Evolutionary conservation across 352 stramenopile species (phyloP).

Genomic region (Globisporangium nagaii): DNA sequence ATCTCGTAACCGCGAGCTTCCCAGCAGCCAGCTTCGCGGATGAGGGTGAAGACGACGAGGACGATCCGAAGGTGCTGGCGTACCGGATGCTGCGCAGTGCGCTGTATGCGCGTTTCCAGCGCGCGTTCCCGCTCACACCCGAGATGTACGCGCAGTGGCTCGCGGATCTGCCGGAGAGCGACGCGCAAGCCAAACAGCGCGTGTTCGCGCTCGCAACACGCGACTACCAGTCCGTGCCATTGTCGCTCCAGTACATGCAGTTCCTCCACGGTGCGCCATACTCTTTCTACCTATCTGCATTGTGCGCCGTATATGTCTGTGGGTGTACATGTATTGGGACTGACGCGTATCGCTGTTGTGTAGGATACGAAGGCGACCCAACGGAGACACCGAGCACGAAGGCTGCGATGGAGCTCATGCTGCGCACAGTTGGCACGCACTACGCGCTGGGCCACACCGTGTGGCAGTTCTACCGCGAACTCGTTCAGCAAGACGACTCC

Average conservation of each 20-base stretch:
- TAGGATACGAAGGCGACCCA: constrained; percentile 5
- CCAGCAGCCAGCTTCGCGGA: constrained; percentile 11
- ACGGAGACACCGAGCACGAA: not conserved
- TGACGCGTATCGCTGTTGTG: not conserved
- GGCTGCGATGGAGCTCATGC: constrained; percentile 23
- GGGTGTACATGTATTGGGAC: too few species aligned
- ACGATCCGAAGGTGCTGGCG: not conserved
- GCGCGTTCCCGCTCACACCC: constrained; percentile 44
- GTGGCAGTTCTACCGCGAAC: constrained; percentile 51
- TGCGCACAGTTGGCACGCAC: constrained; percentile 35
- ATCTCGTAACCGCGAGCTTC: constrained; percentile 28
- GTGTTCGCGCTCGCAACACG: constrained; percentile 32
- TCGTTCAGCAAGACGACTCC: constrained; percentile 9
- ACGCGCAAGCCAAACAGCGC: constrained; percentile 13
- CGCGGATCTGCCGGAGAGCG: constrained; percentile 17
- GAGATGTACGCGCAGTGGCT: constrained; percentile 60
- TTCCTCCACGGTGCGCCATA: constrained; percentile 24
- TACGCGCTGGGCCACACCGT: constrained; percentile 58
- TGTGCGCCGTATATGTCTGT: too few species aligned
- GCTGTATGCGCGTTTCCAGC: constrained; percentile 47
- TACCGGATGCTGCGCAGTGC: constrained; percentile 24
- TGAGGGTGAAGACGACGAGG: not conserved
- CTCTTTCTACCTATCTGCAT: not conserved
- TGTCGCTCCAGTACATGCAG: constrained; percentile 33
- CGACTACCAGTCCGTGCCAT: constrained; percentile 57